These are phyloP conservation scores for Agaricus blazei DNA, from an alignment of 768 basidiomycete genomes.

Conservation along the genomic window DNA sequence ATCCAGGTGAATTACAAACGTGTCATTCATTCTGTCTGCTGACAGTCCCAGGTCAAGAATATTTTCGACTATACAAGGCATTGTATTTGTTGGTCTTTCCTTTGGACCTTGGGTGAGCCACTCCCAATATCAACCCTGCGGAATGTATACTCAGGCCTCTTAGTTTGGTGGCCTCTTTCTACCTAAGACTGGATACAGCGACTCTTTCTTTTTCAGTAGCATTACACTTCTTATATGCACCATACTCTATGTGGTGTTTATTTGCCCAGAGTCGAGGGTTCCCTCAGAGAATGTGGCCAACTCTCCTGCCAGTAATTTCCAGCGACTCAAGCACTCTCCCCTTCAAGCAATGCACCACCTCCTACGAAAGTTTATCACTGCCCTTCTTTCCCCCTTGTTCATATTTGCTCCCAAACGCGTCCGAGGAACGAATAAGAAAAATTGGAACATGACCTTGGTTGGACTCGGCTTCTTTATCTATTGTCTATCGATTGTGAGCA, in stretches of 20 bases:
- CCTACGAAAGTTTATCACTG: slow-evolving; percentile 26
- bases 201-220: slow-evolving; percentile 41
- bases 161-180: slow-evolving; percentile 51
- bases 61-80: slow-evolving; percentile 66
- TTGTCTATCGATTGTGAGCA: slow-evolving; percentile 57
- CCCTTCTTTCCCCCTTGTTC: slow-evolving; percentile 58
- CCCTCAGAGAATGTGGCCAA: slow-evolving; percentile 15
- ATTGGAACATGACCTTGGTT: slow-evolving; percentile 72
- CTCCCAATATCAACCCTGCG: neutral
- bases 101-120: slow-evolving; percentile 67
- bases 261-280: slow-evolving; percentile 52
- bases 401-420: slow-evolving; percentile 61
- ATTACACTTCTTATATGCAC: slow-evolving; percentile 31
- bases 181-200: slow-evolving; percentile 47
- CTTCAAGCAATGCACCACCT: slow-evolving; percentile 21
- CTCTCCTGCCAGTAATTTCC: slow-evolving; percentile 17
- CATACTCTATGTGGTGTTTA: slow-evolving; percentile 34
- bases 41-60: slow-evolving; percentile 35
- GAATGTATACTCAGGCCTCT: neutral
- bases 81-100: slow-evolving; percentile 73
- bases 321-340: slow-evolving; percentile 25
- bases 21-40: neutral
- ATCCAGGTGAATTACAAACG: slow-evolving; percentile 28
- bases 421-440: slow-evolving; percentile 38
- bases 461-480: slow-evolving; percentile 61